A percentile compares a stretch with the other conserved stretches of the same genome.
Conservation (phyloP, 2,329 filamentous ascomycete species). For the Dendryphion nanum region DNA sequence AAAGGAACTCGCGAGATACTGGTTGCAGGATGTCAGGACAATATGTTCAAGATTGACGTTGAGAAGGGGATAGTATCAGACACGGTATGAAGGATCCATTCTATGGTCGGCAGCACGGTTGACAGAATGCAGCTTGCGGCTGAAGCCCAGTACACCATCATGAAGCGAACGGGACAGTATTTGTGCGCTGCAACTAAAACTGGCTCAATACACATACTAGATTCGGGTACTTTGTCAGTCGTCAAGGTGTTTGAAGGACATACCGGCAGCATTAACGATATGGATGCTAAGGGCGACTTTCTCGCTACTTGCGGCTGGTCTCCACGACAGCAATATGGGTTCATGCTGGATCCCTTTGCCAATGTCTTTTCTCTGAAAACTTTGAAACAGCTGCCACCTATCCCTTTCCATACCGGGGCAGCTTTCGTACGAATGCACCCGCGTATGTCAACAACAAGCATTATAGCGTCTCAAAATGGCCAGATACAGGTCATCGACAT, state of each 20-base stretch:
- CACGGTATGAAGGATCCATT: conserved; percentile 25
- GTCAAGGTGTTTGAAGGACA: conserved; percentile 91
- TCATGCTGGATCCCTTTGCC: conserved; percentile 87
- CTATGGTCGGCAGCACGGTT: conserved; percentile 29
- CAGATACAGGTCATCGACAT: conserved; percentile 96
- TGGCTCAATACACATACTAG: conserved; percentile 82
- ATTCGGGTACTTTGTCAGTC: conserved; percentile 72
- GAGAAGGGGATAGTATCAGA: conserved; percentile 51
- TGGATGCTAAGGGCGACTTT: conserved; percentile 95
- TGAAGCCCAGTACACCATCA: conserved; percentile 78
- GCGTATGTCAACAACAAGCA: conserved; percentile 88
- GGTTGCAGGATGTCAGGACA: conserved; percentile 80
- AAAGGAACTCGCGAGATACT: conserved; percentile 81
- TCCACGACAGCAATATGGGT: conserved; percentile 72
- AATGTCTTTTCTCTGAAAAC: conserved; percentile 96
- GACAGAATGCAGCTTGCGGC: conserved; percentile 58
- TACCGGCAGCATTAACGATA: conserved; percentile 84
- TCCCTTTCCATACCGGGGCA: conserved; percentile 87
- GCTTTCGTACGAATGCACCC: conserved; percentile 97
- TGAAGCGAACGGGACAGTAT: conserved; percentile 81
- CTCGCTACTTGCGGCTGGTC: conserved; percentile 95
- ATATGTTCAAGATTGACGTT: conserved; percentile 75
- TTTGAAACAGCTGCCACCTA: conserved; percentile 80
- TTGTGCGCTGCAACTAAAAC: conserved; percentile 87
- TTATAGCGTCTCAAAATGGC: conserved; percentile 87